These are phyloP conservation scores for Delphinella strobiligena DNA, from an alignment of 2,329 filamentous ascomycete genomes.

Conservation along the genomic window DNA sequence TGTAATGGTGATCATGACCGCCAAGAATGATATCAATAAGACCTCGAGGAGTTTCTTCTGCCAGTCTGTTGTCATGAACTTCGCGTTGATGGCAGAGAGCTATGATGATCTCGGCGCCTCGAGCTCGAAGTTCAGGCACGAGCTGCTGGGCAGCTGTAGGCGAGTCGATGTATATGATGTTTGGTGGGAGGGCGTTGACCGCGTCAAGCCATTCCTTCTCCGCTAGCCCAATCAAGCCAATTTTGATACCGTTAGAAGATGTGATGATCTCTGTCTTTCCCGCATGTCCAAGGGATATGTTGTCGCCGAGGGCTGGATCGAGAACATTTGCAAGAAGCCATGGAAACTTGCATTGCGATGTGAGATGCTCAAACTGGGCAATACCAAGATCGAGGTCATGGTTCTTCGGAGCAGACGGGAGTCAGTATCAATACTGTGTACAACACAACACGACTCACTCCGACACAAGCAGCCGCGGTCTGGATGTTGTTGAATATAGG, in stretches of 20 bases:
- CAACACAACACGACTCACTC: constrained; percentile 40
- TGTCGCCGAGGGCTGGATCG: constrained; percentile 67
- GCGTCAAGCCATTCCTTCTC: constrained; percentile 84
- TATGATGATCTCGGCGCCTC: constrained; percentile 73
- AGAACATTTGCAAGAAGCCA: constrained; percentile 85
- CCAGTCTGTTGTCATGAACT: constrained; percentile 80
- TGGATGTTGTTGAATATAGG: constrained; percentile 67
- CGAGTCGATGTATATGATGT: constrained; percentile 72
- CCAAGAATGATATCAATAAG: constrained; percentile 76
- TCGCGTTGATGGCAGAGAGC: constrained; percentile 78
- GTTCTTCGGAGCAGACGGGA: constrained; percentile 41
- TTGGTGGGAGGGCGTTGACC: constrained; percentile 73
- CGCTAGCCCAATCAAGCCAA: constrained; percentile 74
- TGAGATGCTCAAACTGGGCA: constrained; percentile 61
- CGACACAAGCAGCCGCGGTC: constrained; percentile 71
- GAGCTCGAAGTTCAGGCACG: constrained; percentile 56
- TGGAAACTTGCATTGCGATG: constrained; percentile 66
- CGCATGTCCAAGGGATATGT: constrained; percentile 64
- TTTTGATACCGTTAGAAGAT: constrained; percentile 70
- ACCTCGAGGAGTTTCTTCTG: constrained; percentile 55
- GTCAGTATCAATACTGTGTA: not conserved
- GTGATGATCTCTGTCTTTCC: constrained; percentile 65
- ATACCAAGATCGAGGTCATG: constrained; percentile 91
- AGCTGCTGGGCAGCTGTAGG: constrained; percentile 63
- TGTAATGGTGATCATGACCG: constrained; percentile 84